phyloP scores from a whole-genome alignment of 1,139 yeast genomes.

The Lizanozyma gosingica region DNA sequence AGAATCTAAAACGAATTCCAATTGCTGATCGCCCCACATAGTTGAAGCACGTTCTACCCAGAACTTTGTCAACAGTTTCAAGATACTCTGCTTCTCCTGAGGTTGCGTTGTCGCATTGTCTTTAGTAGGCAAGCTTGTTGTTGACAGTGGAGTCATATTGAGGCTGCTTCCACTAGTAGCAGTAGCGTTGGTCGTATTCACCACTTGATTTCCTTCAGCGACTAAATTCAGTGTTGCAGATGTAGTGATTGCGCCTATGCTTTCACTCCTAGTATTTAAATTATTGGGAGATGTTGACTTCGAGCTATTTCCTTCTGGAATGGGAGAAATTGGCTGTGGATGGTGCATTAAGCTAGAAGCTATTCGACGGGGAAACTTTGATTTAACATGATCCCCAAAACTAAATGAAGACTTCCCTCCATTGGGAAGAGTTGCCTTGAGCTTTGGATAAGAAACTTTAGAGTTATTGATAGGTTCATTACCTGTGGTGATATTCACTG shows the following conservation, averaged over 20 bases:
- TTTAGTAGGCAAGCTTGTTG: neutral
- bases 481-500: too few relatives aligned
- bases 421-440: too few relatives aligned
- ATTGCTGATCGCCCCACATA: constrained; percentile 69
- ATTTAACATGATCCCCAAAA: too few relatives aligned
- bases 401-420: too few relatives aligned
- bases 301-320: neutral
- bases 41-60: constrained; percentile 98
- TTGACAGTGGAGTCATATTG: neutral
- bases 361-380: too few relatives aligned
- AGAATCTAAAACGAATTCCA: constrained; percentile 71
- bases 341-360: neutral
- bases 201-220: too few relatives aligned
- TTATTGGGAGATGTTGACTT: neutral
- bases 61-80: constrained; percentile 79
- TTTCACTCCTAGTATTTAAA: neutral
- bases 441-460: too few relatives aligned
- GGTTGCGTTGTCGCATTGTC: constrained; percentile 31
- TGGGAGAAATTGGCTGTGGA: neutral
- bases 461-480: too few relatives aligned
- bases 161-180: too few relatives aligned
- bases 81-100: constrained; percentile 59
- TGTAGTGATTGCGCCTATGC: neutral
- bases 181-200: too few relatives aligned
- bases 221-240: too few relatives aligned